Conservation (phyloP, 495 filamentous ascomycete species). For the Aspergillus campestris region DNA sequence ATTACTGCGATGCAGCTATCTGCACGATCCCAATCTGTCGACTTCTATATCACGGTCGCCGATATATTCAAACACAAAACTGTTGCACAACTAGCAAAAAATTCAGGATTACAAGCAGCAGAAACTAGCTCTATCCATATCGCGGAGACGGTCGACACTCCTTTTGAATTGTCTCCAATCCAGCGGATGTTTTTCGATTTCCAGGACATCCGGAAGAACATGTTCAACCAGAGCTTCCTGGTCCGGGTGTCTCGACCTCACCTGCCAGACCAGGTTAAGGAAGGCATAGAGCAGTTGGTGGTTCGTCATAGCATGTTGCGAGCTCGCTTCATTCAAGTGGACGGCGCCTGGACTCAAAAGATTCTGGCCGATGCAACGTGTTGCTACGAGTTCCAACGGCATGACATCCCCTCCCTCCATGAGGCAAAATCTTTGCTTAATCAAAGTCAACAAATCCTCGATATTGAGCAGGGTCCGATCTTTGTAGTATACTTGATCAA, state of each 20-base stretch:
- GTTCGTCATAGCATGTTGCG: slow-evolving; percentile 55
- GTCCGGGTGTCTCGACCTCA: slow-evolving; percentile 38
- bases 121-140: neutral
- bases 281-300: slow-evolving; percentile 45
- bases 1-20: too few relatives aligned
- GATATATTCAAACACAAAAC: too few relatives aligned
- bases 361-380: slow-evolving; percentile 9
- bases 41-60: too few relatives aligned
- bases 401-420: slow-evolving; percentile 2
- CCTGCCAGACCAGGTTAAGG: slow-evolving; percentile 25
- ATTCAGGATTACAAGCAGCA: too few relatives aligned
- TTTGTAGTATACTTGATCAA: slow-evolving; percentile 25
- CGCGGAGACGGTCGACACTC: neutral
- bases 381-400: neutral
- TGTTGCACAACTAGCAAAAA: too few relatives aligned
- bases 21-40: too few relatives aligned
- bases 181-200: slow-evolving; percentile 52
- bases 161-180: slow-evolving; percentile 53
- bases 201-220: slow-evolving; percentile 30
- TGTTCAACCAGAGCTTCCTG: slow-evolving; percentile 55
- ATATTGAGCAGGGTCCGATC: slow-evolving; percentile 16
- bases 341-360: slow-evolving; percentile 17
- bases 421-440: neutral
- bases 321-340: slow-evolving; percentile 36
- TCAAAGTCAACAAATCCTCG: slow-evolving; percentile 10